phyloP scores from a whole-genome alignment of 495 filamentous ascomycete genomes.

The Clohesyomyces aquaticus region DNA sequence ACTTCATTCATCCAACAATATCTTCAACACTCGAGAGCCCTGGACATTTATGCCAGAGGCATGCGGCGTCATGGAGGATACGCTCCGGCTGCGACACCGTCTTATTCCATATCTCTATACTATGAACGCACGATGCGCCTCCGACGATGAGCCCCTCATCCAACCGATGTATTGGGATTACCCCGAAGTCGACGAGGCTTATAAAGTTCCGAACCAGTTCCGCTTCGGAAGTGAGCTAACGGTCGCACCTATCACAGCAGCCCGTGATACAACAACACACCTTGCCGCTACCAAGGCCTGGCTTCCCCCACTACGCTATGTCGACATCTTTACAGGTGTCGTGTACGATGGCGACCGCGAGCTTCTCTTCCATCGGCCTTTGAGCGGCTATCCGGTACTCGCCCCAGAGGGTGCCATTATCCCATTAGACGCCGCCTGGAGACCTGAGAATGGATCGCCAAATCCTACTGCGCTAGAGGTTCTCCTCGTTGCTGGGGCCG shows the following conservation, averaged over 20 bases:
- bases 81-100: conserved; percentile 56
- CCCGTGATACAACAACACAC: conserved; percentile 48
- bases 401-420: conserved; percentile 60
- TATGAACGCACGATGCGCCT: conserved; percentile 54
- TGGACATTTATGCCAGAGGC: conserved; percentile 56
- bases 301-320: conserved; percentile 55
- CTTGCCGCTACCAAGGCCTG: conserved; percentile 53
- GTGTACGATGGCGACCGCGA: conserved; percentile 58
- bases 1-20: conserved; percentile 57
- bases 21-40: conserved; percentile 61
- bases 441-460: conserved; percentile 50
- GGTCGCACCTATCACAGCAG: conserved; percentile 57
- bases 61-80: conserved; percentile 50
- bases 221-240: conserved; percentile 59
- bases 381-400: conserved; percentile 55
- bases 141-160: conserved; percentile 54
- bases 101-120: conserved; percentile 63
- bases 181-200: conserved; percentile 52
- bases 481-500: conserved; percentile 57
- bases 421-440: conserved; percentile 50
- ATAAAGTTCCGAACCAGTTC: conserved; percentile 57
- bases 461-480: conserved; percentile 52
- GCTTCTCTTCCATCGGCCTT: conserved; percentile 51
- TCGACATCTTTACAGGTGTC: conserved; percentile 57
- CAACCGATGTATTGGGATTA: conserved; percentile 66